phyloP scores from a whole-genome alignment of 768 basidiomycete species.

The Mycena crocata region DNA sequence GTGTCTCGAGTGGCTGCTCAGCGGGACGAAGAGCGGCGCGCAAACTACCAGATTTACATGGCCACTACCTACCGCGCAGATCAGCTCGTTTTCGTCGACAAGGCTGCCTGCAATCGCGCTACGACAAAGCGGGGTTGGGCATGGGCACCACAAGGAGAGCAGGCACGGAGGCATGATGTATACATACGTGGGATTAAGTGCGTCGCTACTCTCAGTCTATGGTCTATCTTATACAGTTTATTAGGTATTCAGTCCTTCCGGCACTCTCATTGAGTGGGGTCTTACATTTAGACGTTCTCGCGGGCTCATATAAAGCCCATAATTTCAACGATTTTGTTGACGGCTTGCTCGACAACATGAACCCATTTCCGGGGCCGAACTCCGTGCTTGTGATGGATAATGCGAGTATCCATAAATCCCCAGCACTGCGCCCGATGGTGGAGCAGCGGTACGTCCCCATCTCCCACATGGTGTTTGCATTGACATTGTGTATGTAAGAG shows the following conservation, averaged over 20 bases:
- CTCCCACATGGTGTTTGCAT: neutral
- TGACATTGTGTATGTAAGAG: slow-evolving; percentile 15
- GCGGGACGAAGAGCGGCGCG: neutral
- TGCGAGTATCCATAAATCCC: neutral
- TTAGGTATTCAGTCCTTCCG: slow-evolving; percentile 1
- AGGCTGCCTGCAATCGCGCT: slow-evolving; percentile 13
- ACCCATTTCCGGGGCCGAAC: neutral
- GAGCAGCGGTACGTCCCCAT: slow-evolving; percentile 17
- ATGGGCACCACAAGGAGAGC: neutral
- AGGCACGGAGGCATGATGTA: slow-evolving; percentile 4
- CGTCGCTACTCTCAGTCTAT: neutral
- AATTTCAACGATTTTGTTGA: neutral
- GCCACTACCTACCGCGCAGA: neutral
- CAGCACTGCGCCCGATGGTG: neutral
- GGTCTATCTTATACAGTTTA: neutral
- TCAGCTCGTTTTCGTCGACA: slow-evolving; percentile 41
- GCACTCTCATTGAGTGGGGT: neutral
- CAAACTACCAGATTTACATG: neutral
- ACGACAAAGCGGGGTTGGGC: neutral
- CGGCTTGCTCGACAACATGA: neutral
- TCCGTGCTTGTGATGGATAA: slow-evolving; percentile 11
- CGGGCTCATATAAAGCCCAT: neutral
- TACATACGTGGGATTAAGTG: slow-evolving; percentile 3
- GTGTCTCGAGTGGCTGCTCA: neutral
- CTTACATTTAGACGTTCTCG: neutral